Percentiles rank a stretch among this genome's conserved stretches.
These are phyloP conservation scores for Myriosclerotinia scirpicola DNA, from an alignment of 2,329 filamentous ascomycete genomes.

Conservation along the genomic window DNA sequence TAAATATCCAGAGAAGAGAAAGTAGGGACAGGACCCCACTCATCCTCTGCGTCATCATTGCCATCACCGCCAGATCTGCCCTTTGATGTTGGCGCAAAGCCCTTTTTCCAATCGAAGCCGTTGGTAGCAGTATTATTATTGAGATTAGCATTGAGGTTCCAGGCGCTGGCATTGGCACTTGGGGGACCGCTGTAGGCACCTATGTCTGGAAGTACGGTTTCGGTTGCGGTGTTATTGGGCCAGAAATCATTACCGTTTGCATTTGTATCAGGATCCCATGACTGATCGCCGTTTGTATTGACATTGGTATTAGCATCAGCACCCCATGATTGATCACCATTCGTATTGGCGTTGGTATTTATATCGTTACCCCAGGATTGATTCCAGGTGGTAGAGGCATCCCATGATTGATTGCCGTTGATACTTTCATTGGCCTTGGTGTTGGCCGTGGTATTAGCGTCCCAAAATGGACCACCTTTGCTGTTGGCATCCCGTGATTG, in stretches of 20 bases:
- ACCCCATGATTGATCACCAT: conserved; percentile 6
- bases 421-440: background rate
- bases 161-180: background rate
- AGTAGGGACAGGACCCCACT: conserved; percentile 10
- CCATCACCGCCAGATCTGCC: background rate
- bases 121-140: background rate
- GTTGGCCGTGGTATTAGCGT: no score
- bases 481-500: background rate
- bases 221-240: background rate
- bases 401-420: conserved; percentile 1
- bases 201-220: background rate
- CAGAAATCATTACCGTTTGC: background rate
- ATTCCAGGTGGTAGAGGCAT: background rate
- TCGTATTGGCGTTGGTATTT: background rate
- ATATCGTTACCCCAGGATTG: background rate
- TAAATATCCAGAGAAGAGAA: conserved; percentile 8
- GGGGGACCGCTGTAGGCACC: conserved; percentile 5
- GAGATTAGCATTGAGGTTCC: background rate
- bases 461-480: background rate
- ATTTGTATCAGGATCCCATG: background rate
- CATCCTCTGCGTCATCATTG: background rate
- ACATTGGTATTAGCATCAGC: background rate
- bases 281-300: background rate
- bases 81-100: conserved; percentile 2
- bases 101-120: background rate